Evolutionary conservation across 257 asterid species (phyloP).

Genomic region (Forsythia suspensa): DNA sequence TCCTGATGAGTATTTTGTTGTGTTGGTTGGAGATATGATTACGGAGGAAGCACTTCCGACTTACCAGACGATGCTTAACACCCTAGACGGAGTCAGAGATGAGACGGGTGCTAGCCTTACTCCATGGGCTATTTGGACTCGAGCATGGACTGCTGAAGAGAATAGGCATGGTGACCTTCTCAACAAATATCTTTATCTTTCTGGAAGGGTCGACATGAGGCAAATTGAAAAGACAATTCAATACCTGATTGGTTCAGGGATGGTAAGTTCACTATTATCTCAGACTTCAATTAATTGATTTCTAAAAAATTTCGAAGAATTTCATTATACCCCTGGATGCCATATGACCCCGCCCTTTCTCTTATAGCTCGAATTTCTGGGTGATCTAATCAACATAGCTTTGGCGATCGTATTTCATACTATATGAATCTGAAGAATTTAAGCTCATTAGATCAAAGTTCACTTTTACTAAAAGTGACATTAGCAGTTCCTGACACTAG

Average conservation of each 20-base stretch:
- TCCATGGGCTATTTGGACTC: slow-evolving; percentile 77
- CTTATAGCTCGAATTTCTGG: neutral
- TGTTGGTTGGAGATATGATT: slow-evolving; percentile 76
- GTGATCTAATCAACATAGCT: neutral
- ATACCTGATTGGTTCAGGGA: slow-evolving; percentile 61
- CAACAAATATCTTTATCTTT: slow-evolving; percentile 62
- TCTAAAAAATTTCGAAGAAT: neutral
- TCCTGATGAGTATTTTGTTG: slow-evolving; percentile 69
- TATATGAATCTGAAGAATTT: neutral
- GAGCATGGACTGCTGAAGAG: slow-evolving; percentile 82
- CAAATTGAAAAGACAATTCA: slow-evolving; percentile 59
- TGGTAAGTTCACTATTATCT: slow-evolving; percentile 28
- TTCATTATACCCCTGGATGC: neutral
- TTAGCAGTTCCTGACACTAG: neutral
- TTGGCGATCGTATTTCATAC: neutral
- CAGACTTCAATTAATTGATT: neutral
- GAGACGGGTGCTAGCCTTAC: slow-evolving; percentile 76
- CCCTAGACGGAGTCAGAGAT: slow-evolving; percentile 75
- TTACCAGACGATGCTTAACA: slow-evolving; percentile 77
- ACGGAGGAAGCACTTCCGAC: slow-evolving; percentile 85
- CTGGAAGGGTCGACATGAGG: slow-evolving; percentile 73
- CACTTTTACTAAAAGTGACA: neutral
- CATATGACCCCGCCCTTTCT: neutral
- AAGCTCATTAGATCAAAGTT: neutral
- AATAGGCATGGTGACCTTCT: slow-evolving; percentile 80